Conservation (phyloP, 164 flowering plant genomes). For the Houttuynia cordata region DNA sequence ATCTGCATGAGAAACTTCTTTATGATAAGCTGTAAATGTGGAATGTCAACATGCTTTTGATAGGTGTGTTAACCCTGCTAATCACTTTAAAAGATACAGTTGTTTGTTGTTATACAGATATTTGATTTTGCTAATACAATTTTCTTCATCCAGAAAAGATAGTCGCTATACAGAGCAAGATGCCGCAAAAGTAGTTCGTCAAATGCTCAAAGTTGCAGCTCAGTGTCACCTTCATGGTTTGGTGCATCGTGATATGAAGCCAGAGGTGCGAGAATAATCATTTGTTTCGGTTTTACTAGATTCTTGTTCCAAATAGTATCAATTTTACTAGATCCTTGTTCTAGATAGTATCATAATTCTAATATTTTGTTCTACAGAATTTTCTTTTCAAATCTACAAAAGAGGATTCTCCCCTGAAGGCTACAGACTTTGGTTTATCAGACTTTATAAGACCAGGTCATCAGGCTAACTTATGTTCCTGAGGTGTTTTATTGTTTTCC, state of each 20-base stretch:
- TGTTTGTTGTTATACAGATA: too few species aligned
- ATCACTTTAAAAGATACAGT: too few species aligned
- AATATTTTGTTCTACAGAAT: constrained; percentile 40
- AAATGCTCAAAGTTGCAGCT: constrained; percentile 98
- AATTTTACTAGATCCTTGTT: background rate
- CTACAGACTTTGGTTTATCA: constrained; percentile 82
- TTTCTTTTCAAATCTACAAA: constrained; percentile 87
- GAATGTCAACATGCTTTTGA: too few species aligned
- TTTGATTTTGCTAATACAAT: too few species aligned
- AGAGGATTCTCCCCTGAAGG: constrained; percentile 63
- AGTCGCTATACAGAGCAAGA: constrained; percentile 95
- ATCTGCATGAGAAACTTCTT: too few species aligned
- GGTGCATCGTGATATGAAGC: constrained; percentile 99
- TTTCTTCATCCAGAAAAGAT: constrained; percentile 54
- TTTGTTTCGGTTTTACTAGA: background rate
- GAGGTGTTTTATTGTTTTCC: too few species aligned
- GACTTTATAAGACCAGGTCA: constrained; percentile 94
- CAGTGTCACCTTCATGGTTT: constrained; percentile 93
- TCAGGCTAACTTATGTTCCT: constrained; percentile 1
- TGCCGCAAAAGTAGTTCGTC: constrained; percentile 85
- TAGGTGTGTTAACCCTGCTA: too few species aligned
- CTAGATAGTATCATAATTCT: background rate
- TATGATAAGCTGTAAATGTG: too few species aligned
- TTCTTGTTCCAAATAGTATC: too few species aligned
- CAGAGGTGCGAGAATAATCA: constrained; percentile 53